A percentile compares a stretch with the other conserved stretches of the same genome.
phyloP scores from a whole-genome alignment of 2,329 filamentous ascomycete genomes.

The Trichoderma pleuroti region DNA sequence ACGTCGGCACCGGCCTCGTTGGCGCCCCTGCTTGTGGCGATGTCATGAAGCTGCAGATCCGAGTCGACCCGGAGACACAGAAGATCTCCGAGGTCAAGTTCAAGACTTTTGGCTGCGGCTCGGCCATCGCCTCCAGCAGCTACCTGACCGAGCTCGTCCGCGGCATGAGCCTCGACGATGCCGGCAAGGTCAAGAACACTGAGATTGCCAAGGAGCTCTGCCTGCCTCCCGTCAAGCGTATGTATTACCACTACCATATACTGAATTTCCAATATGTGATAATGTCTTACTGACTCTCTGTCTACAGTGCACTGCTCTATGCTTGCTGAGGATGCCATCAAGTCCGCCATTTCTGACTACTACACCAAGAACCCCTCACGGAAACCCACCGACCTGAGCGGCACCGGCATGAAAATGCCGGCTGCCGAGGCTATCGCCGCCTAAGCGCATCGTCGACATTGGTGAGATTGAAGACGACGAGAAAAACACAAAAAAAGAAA shows the following conservation, averaged over 20 bases:
- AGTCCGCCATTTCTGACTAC: conserved; percentile 85
- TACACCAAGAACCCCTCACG: conserved; percentile 72
- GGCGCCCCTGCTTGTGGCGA: conserved; percentile 86
- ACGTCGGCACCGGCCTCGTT: conserved; percentile 89
- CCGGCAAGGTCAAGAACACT: conserved; percentile 88
- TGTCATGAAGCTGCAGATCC: conserved; percentile 79
- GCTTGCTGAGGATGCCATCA: conserved; percentile 88
- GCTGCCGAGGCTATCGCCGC: conserved; percentile 38
- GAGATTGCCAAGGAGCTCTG: conserved; percentile 97
- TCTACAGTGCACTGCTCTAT: conserved; percentile 81
- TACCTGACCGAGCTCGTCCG: conserved; percentile 93
- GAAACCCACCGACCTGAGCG: conserved; percentile 71
- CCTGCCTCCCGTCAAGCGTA: conserved; percentile 81
- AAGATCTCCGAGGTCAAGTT: conserved; percentile 94
- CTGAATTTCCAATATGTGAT: background rate
- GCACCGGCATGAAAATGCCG: conserved; percentile 67
- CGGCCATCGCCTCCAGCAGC: conserved; percentile 88
- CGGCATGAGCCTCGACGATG: conserved; percentile 93
- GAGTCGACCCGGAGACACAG: conserved; percentile 82
- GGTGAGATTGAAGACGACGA: background rate
- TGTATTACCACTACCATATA: conserved; percentile 35
- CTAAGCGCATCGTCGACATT: conserved; percentile 19
- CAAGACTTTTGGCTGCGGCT: conserved; percentile 96
- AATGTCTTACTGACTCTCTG: conserved; percentile 28
- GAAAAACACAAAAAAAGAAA: background rate